phyloP scores from a whole-genome alignment of 805 yeast genomes.

The Saturnispora serradocipensis region DNA sequence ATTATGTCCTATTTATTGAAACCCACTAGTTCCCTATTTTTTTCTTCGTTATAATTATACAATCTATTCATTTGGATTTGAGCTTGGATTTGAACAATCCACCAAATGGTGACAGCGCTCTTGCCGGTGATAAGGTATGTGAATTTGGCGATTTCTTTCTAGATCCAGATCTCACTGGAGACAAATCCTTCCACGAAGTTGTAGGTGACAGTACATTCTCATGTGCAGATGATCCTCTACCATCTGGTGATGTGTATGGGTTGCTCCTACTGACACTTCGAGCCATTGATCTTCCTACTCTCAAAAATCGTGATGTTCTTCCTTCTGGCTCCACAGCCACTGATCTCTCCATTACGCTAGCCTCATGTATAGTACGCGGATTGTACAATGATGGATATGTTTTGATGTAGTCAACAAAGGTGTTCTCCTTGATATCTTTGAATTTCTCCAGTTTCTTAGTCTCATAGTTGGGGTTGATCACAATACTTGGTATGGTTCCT shows the following conservation, averaged over 20 bases:
- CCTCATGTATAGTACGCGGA: conserved; percentile 2
- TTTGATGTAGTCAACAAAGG: conserved; percentile 10
- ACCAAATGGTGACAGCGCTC: conserved; percentile 26
- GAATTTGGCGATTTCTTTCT: conserved; percentile 18
- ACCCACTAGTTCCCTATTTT: background rate
- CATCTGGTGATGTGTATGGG: background rate
- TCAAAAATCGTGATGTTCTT: conserved; percentile 19
- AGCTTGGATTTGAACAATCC: conserved; percentile 14
- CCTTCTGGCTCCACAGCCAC: conserved; percentile 4
- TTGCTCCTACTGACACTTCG: conserved; percentile 10
- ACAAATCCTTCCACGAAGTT: background rate
- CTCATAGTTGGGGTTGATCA: conserved; percentile 31
- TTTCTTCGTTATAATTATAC: background rate
- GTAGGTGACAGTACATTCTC: background rate
- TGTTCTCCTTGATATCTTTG: background rate
- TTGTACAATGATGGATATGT: conserved; percentile 14
- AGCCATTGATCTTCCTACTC: conserved; percentile 13
- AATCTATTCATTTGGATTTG: background rate
- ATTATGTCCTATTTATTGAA: background rate
- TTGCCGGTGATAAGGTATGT: conserved; percentile 18
- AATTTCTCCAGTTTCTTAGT: background rate
- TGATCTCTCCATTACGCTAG: conserved; percentile 9
- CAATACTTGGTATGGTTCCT: conserved; percentile 37
- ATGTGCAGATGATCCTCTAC: background rate
- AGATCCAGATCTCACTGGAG: conserved; percentile 17